Evolutionary conservation across 1,139 yeast genomes (phyloP), one percentile per base, ranked within the genome.

Genomic region (Yamadazyma atlantica): DNA sequence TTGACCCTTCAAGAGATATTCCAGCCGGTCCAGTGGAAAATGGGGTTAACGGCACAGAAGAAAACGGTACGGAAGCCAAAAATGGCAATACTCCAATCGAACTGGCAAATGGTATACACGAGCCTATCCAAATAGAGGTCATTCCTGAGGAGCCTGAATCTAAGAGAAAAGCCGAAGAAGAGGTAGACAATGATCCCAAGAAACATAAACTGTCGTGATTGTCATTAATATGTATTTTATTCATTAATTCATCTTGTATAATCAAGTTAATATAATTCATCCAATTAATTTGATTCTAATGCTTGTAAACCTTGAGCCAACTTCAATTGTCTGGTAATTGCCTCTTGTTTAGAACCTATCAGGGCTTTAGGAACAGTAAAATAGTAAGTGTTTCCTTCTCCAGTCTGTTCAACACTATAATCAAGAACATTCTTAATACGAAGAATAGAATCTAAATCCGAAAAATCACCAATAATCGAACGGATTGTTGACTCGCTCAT

Each of bases 401-500:
- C 13, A 28, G 12, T n/a, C 7, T 11, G 5, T 16, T 28, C 21
- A 8, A 5, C 13, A 4, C 7, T n/a, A 13, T 5, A 28, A 10
- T 28, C 21, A 15, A 28, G 30, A 16, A 28, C 8, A 3, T 28
- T 9, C 12, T 16, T 28, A 14, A 28, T 11, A 4, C 16, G 8
- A 5, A 28, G 12, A 10, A 16, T 28, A 16, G 13, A 6, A 14
- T 14, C 6, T 21, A 28, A 28, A 9, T 9, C 22, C n/a, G 25
- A 27, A 4, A 17, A 12, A 13, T 29, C 27, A 1, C 21, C 35
- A 23, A 42, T 18, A 3, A 44, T 4, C 4, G 19, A 29, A 5
- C 32, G 15, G 10, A 48, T 29, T 3, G 27, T 35, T 1, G 15
- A 12, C 9, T 26, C 26, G 2, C 31, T 12, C 9, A 47, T 32